These are phyloP conservation scores for Stemphylium vesicarium DNA, from an alignment of 2,329 filamentous ascomycete genomes.

Conservation along the genomic window DNA sequence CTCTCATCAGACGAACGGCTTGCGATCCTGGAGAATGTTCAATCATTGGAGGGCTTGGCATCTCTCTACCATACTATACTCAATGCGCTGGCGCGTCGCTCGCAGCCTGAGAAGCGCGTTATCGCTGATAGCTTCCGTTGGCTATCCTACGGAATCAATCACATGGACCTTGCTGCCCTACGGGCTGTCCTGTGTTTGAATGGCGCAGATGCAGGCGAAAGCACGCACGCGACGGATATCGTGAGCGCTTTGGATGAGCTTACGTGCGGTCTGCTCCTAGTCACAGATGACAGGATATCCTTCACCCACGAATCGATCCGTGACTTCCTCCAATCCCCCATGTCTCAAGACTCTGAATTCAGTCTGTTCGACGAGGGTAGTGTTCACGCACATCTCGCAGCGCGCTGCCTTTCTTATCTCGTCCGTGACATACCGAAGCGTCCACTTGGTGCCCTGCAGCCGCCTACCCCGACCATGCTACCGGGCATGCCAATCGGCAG, in stretches of 20 bases:
- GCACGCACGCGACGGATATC: constrained; percentile 6
- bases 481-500: constrained; percentile 21
- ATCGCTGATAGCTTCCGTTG: constrained; percentile 35
- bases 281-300: constrained; percentile 22
- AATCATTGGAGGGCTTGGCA: constrained; percentile 28
- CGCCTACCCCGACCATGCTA: constrained; percentile 12
- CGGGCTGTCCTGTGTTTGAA: constrained; percentile 25
- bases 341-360: constrained; percentile 29
- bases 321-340: constrained; percentile 30
- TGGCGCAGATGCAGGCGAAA: constrained; percentile 4
- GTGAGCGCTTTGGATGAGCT: constrained; percentile 28
- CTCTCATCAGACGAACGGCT: constrained; percentile 37
- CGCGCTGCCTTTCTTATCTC: constrained; percentile 38
- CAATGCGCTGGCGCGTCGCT: constrained; percentile 20
- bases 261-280: constrained; percentile 34
- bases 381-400: constrained; percentile 38
- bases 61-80: constrained; percentile 33
- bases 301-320: constrained; percentile 37
- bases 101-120: constrained; percentile 27
- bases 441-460: constrained; percentile 27
- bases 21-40: constrained; percentile 20
- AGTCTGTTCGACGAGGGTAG: constrained; percentile 30
- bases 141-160: constrained; percentile 33
- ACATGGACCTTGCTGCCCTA: constrained; percentile 25
- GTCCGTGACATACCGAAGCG: constrained; percentile 36